A percentile compares a stretch with the other conserved stretches of the same genome.
These are phyloP conservation scores for Nicotiana tabacum DNA, from an alignment of 257 asterid species.

Conservation along the genomic window DNA sequence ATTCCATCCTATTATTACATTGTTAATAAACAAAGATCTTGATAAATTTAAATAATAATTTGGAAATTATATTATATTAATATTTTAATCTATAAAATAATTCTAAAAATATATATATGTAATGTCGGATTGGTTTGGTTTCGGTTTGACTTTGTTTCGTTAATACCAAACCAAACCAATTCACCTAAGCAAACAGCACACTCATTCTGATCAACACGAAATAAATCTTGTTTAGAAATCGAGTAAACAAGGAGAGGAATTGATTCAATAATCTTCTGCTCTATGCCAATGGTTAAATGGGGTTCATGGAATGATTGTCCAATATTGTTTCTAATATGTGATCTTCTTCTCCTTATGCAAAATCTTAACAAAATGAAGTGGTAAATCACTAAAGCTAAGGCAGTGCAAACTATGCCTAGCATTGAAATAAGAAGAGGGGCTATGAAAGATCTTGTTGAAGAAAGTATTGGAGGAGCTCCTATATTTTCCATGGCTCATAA, in stretches of 20 bases:
- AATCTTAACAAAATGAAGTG: slow-evolving; percentile 37
- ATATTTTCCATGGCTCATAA: slow-evolving; percentile 43
- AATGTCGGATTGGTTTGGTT: too few relatives aligned
- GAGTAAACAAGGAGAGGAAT: slow-evolving; percentile 44
- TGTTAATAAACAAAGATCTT: too few relatives aligned
- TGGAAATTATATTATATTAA: too few relatives aligned
- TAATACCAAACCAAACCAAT: too few relatives aligned
- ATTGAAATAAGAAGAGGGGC: slow-evolving; percentile 37
- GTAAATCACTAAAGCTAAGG: slow-evolving; percentile 33
- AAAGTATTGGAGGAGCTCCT: slow-evolving; percentile 25
- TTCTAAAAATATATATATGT: too few relatives aligned
- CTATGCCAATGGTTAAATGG: slow-evolving; percentile 30
- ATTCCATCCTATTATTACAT: too few relatives aligned
- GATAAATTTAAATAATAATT: too few relatives aligned
- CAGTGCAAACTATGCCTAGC: slow-evolving; percentile 35
- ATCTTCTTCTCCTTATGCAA: slow-evolving; percentile 32
- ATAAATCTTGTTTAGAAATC: too few relatives aligned
- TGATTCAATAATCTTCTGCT: slow-evolving; percentile 28
- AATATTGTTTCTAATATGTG: neutral
- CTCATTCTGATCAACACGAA: too few relatives aligned
- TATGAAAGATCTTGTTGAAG: slow-evolving; percentile 1
- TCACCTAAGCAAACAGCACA: too few relatives aligned
- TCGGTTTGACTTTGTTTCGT: too few relatives aligned
- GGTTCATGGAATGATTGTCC: neutral
- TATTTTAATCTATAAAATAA: too few relatives aligned